Evolutionary conservation across 768 basidiomycete species (phyloP).

Genomic region (Lactarius hengduanensis): DNA sequence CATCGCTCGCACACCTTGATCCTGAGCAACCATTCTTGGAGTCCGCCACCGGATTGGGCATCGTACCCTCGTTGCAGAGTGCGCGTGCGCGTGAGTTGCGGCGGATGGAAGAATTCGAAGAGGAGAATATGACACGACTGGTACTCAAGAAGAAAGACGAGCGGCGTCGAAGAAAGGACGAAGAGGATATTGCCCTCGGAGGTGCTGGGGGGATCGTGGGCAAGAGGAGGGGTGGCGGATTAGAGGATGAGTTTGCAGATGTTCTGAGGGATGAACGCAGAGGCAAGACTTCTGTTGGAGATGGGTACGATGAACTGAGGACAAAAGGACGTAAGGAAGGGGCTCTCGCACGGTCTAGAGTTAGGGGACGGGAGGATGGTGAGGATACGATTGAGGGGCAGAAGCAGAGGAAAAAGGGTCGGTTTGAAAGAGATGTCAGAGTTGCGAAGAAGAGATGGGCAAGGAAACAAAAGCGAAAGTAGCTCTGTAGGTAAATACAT

Average conservation of each 20-base stretch:
- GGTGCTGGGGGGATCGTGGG: slow-evolving; percentile 50
- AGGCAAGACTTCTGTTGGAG: slow-evolving; percentile 43
- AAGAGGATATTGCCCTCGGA: slow-evolving; percentile 85
- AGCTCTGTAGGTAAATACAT: slow-evolving; percentile 3
- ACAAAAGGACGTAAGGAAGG: slow-evolving; percentile 61
- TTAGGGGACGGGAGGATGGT: slow-evolving; percentile 35
- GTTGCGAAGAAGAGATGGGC: slow-evolving; percentile 36
- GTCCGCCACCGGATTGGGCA: slow-evolving; percentile 69
- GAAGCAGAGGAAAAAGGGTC: slow-evolving; percentile 39
- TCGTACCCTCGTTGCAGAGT: slow-evolving; percentile 55
- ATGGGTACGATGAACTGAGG: slow-evolving; percentile 83
- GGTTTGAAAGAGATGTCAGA: slow-evolving; percentile 46
- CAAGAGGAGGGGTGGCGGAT: slow-evolving; percentile 61
- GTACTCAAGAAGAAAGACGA: slow-evolving; percentile 89
- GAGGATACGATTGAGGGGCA: slow-evolving; percentile 36
- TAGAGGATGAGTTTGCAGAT: slow-evolving; percentile 85
- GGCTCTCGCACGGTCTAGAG: slow-evolving; percentile 58
- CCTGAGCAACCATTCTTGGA: slow-evolving; percentile 66
- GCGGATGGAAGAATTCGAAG: slow-evolving; percentile 85
- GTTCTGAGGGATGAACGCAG: slow-evolving; percentile 60
- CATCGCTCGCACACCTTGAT: slow-evolving; percentile 49
- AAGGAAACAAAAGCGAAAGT: slow-evolving; percentile 22
- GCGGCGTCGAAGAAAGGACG: slow-evolving; percentile 68
- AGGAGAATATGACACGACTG: slow-evolving; percentile 89
- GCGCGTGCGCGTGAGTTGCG: slow-evolving; percentile 77